These are phyloP conservation scores for Naematelia encephala DNA, from an alignment of 768 basidiomycete genomes.

Conservation along the genomic window DNA sequence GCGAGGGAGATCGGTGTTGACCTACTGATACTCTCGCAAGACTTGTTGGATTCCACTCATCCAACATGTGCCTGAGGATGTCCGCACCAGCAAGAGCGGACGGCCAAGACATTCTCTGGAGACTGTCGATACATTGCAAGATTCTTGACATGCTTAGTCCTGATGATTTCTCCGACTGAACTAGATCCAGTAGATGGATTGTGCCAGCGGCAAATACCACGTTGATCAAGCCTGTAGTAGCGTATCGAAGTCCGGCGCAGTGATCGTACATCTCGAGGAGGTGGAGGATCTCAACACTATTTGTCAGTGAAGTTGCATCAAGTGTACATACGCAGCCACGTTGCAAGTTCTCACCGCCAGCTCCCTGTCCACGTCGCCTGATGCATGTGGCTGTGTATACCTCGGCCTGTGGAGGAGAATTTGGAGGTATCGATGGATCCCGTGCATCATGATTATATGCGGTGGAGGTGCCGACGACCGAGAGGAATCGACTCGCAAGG, in stretches of 20 bases:
- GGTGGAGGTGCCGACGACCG: slow-evolving; percentile 2
- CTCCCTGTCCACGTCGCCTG: background rate
- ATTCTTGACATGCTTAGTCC: slow-evolving; percentile 16
- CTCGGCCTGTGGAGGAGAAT: slow-evolving; percentile 11
- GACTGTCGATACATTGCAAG: slow-evolving; percentile 21
- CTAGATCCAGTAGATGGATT: slow-evolving; percentile 29
- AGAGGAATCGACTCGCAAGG: slow-evolving; percentile 1
- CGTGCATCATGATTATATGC: slow-evolving; percentile 8
- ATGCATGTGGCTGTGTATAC: slow-evolving; percentile 1
- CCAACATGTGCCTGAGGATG: slow-evolving; percentile 19
- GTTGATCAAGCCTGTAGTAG: slow-evolving; percentile 51
- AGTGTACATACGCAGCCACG: slow-evolving; percentile 2
- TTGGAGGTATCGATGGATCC: slow-evolving; percentile 2
- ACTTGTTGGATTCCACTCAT: slow-evolving; percentile 14
- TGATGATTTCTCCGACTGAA: slow-evolving; percentile 10
- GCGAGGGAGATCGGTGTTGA: background rate
- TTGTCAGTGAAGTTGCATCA: background rate
- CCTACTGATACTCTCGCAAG: background rate
- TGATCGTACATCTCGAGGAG: slow-evolving; percentile 52
- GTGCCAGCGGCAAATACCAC: slow-evolving; percentile 35
- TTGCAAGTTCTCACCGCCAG: slow-evolving; percentile 6
- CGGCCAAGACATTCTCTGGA: slow-evolving; percentile 29
- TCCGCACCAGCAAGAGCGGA: slow-evolving; percentile 22
- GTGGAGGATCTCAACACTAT: slow-evolving; percentile 30
- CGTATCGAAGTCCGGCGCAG: slow-evolving; percentile 60